Percentiles rank a stretch among this genome's conserved stretches.
These are phyloP conservation scores for Cystobasidiaceae sp. DNA, from an alignment of 1,284 basidiomycete species.

Conservation along the genomic window DNA sequence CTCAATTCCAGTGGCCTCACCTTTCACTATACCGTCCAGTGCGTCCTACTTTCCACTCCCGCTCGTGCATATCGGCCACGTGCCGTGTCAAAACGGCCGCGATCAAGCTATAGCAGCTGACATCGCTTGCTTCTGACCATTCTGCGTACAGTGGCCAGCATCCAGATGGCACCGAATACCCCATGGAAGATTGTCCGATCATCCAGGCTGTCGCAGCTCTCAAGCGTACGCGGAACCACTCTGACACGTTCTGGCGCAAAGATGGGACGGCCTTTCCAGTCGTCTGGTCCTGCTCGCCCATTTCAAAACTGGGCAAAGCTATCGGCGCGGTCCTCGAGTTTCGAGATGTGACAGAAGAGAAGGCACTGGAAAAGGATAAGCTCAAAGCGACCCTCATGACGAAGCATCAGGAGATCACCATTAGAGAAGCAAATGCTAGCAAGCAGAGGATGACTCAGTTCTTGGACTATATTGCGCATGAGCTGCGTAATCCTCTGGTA, in stretches of 20 bases:
- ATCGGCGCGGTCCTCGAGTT: conserved; percentile 24
- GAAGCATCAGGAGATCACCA: conserved; percentile 26
- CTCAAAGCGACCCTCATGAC: conserved; percentile 18
- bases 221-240: conserved; percentile 5
- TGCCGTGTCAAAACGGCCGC: too few species aligned
- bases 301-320: not conserved
- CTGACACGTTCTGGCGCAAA: conserved; percentile 15
- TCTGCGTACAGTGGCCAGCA: conserved; percentile 3
- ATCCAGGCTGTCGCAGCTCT: conserved; percentile 2
- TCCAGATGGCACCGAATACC: conserved; percentile 15
- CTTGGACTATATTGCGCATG: conserved; percentile 28
- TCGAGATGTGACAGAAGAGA: conserved; percentile 26
- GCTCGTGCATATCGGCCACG: too few species aligned
- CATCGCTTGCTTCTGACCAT: too few species aligned
- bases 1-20: not conserved
- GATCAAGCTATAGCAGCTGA: too few species aligned
- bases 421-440: conserved; percentile 21
- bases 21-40: conserved; percentile 16
- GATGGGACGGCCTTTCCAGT: conserved; percentile 24
- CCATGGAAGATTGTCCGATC: conserved; percentile 21
- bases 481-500: conserved; percentile 26
- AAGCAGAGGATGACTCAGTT: conserved; percentile 30
- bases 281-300: conserved; percentile 16
- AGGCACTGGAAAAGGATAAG: conserved; percentile 9
- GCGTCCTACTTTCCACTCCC: not conserved